These are phyloP conservation scores for Stereocaulon alpinum DNA, from an alignment of 495 filamentous ascomycete genomes.

Conservation along the genomic window DNA sequence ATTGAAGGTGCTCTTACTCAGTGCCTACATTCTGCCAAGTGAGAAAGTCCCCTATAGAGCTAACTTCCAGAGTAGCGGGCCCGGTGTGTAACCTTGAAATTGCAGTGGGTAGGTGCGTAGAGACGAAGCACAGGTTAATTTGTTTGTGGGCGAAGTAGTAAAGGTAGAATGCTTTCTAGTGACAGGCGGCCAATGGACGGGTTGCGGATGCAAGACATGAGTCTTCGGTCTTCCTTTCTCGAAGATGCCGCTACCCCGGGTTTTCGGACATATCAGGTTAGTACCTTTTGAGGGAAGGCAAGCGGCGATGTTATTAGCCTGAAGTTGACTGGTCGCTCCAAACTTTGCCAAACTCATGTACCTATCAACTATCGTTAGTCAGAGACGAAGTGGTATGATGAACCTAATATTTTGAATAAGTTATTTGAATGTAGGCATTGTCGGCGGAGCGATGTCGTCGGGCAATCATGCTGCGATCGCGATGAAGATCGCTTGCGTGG, in stretches of 20 bases:
- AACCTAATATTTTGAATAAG: neutral
- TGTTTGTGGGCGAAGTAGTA: neutral
- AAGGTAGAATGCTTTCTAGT: neutral
- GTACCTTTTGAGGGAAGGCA: neutral
- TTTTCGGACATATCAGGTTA: constrained; percentile 7
- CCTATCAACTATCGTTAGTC: neutral
- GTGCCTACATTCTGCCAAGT: neutral
- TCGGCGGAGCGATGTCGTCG: neutral
- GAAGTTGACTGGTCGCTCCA: neutral
- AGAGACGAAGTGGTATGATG: too few species aligned
- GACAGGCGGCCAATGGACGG: neutral
- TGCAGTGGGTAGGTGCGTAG: constrained; percentile 9
- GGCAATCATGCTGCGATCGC: neutral
- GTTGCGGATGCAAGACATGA: constrained; percentile 15
- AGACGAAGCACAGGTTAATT: too few species aligned
- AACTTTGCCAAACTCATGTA: neutral
- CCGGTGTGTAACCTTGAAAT: neutral
- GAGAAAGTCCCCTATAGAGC: neutral
- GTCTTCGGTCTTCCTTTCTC: neutral
- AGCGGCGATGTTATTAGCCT: neutral
- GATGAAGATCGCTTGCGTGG: neutral
- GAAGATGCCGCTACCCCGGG: constrained; percentile 7
- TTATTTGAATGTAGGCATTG: neutral
- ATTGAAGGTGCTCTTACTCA: too few species aligned
- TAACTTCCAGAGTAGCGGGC: neutral